Conservation (phyloP, 176 grass and related monocot genomes). For the Melocanna baccifera region DNA sequence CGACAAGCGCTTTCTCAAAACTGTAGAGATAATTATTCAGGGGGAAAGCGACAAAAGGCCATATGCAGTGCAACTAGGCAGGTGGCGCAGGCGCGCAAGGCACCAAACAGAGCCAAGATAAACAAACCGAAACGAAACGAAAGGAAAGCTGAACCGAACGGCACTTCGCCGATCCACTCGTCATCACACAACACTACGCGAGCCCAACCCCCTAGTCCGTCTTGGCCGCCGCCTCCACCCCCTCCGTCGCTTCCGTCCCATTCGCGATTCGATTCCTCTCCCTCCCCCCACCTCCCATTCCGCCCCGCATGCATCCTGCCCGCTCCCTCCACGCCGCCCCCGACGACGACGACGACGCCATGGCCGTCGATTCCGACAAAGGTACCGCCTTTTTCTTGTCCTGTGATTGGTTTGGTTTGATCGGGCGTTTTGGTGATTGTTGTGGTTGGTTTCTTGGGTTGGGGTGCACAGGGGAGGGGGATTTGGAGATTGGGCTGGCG, state of each 20-base stretch:
- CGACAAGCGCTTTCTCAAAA: neutral
- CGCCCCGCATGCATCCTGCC: slow-evolving; percentile 32
- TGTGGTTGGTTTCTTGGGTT: neutral
- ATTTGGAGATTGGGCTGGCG: slow-evolving; percentile 50
- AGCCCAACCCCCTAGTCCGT: neutral
- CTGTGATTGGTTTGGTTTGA: neutral
- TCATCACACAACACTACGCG: slow-evolving; percentile 9
- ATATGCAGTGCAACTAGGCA: slow-evolving; percentile 28
- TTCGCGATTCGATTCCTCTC: slow-evolving; percentile 31
- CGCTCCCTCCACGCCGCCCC: slow-evolving; percentile 1
- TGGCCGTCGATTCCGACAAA: slow-evolving; percentile 41
- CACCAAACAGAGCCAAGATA: slow-evolving; percentile 26
- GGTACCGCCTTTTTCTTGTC: neutral
- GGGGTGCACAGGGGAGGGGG: slow-evolving; percentile 30
- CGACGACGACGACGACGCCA: slow-evolving; percentile 28
- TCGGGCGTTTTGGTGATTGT: neutral
- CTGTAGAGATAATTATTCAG: slow-evolving; percentile 22
- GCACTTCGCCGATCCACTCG: neutral
- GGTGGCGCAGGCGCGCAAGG: neutral
- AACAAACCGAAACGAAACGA: slow-evolving; percentile 1
- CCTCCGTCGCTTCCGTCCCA: slow-evolving; percentile 28
- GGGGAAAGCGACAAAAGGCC: slow-evolving; percentile 42
- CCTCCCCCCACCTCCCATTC: slow-evolving; percentile 37
- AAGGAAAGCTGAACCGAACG: neutral
- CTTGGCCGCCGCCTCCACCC: neutral